phyloP scores from a whole-genome alignment of 129 eudicot species.

The Flaveria trinervia region DNA sequence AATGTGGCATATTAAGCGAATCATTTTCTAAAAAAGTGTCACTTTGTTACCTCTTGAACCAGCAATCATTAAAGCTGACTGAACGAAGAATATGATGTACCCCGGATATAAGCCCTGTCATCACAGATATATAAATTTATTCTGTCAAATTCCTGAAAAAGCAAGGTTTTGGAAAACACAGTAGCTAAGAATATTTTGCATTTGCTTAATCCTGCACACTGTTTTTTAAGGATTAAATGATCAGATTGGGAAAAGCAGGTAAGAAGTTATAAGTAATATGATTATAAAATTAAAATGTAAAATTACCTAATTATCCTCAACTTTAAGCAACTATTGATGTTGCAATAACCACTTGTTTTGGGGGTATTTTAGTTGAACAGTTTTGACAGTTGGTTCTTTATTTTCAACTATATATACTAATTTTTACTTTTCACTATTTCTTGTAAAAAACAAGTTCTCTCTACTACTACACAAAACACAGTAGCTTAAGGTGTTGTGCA shows the following conservation, averaged over 20 bases:
- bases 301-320: background rate
- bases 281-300: background rate
- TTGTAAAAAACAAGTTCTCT: background rate
- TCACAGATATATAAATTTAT: conserved; percentile 1
- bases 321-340: background rate
- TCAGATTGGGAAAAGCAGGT: background rate
- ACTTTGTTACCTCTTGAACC: conserved; percentile 78
- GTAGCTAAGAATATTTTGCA: background rate
- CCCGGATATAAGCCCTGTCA: conserved; percentile 94
- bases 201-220: background rate
- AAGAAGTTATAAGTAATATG: background rate
- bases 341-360: background rate
- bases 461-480: background rate
- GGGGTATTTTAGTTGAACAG: background rate
- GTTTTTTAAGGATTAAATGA: background rate
- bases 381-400: background rate
- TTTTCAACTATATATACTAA: background rate
- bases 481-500: background rate
- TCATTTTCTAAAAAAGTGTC: background rate
- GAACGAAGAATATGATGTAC: conserved; percentile 84
- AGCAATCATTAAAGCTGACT: conserved; percentile 88
- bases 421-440: background rate
- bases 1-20: background rate
- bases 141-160: conserved; percentile 6
- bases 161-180: background rate